Evolutionary conservation across 371 early-diverging fungal genomes (phyloP), one percentile per base, ranked within the genome.

Genomic region (Mortierella sp.): DNA sequence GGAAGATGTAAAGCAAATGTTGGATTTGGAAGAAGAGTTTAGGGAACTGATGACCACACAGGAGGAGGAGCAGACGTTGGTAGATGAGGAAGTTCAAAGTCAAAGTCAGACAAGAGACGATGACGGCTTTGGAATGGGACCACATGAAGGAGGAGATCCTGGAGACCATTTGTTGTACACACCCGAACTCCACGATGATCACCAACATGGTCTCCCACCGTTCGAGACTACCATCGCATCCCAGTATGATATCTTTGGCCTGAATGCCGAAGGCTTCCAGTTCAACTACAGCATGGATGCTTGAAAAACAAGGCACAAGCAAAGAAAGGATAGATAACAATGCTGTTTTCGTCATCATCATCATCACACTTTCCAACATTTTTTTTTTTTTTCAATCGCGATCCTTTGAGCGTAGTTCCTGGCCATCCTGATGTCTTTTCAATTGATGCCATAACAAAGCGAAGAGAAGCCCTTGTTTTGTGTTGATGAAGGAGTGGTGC

Each of bases 1-100:
- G 55, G 72, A 72, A 40, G 72, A 72, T 45, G 72, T 72, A 22
- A 53, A 72, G 24, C 54, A 48, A 40, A 72, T 72, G 67, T n/a
- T 66, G 62, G 54, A 58, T 50, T 41, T 72, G 14, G 72, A 72
- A 25, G 66, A 72, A 27, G 72, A 72, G 51, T 72, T 72, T 45
- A 46, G 66, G 21, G 72, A 66, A 40, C 28, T 72, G 49, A 66
- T 72, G 66, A 62, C 57, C 21, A 66, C 27, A 14, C 66, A 72
- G 45, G 71, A 71, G 16, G 72, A 72, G 29, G 70, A 62, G n/a
- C 47, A 41, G 40, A 53, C 39, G 5, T 40, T 37, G 43, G 62
- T 47, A 29, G 57, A 40, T n/a, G n/a, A n/a, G n/a, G n/a, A n/a
- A 22, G 58, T 51, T 17, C 58, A 31, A 0, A 58, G 63, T 10